Base-by-base conservation (phyloP, 441 rosid species). In the Populus hybrid region DNA sequence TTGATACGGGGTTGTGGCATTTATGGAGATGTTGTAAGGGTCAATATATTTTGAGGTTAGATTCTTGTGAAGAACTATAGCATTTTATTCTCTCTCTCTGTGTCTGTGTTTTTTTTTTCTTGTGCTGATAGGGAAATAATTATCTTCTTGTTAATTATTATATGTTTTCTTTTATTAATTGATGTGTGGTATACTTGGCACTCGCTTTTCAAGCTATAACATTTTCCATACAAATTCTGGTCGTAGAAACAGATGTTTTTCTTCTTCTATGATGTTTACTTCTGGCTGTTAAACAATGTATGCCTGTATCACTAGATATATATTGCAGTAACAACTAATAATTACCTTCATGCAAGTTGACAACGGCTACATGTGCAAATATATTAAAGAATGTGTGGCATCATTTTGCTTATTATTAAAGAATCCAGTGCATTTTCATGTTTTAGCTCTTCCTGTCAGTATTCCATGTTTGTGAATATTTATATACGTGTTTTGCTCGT, bases 21-120 rank as follows among this genome's bases (percentile, higher is more conserved):
- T 69, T 69, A 12, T 36, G 42, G 76, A 9, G 33, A 35, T 61
- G 69, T 53, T 50, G 35, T 12, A 45, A 31, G 18, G 31, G 24
- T 69, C 64, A 4, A 61, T 68, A 65, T 75, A 69, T 66, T 79
- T 36, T 72, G 72, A 84, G 85, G 75, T 78, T 65, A 83, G 84
- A 67, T 83, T 81, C 33, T 70, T 71, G 75, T 68, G 69, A 72
- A 81, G 76, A 76, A 66, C 45, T 72, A 18, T 74, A 71, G 20
- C 24, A 64, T 40, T 56, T 66, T 35, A 10, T n/a, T 53, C 6
- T 42, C 4, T 50, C 63, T 36, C 67, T 33, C 26, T 1, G 24
- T 50, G 6, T 42, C 14, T 12, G 3, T 40, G 50, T 40, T 10
- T 11, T 40, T 36, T 16, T 29, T 35, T 69, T 59, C 24, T 35